phyloP scores from a whole-genome alignment of 305 asterid species.

The Fraxinus latifolia region DNA sequence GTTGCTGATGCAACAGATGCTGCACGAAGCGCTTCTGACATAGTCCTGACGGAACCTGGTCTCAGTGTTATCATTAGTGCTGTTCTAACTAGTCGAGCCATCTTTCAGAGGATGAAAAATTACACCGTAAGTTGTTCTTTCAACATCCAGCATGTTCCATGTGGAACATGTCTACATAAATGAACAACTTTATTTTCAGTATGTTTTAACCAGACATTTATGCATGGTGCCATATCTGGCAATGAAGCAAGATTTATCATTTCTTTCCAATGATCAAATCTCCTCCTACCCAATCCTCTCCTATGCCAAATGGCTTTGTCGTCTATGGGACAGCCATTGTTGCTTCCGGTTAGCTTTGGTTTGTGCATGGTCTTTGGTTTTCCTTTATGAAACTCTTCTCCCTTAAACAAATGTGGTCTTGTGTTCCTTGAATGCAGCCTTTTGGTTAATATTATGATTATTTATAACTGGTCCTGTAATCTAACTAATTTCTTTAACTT shows the following conservation, averaged over 20 bases:
- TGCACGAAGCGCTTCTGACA: slow-evolving; percentile 78
- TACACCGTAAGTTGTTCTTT: slow-evolving; percentile 49
- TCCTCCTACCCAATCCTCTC: not conserved
- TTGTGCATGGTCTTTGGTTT: not conserved
- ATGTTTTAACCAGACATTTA: not conserved
- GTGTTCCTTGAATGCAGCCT: not conserved
- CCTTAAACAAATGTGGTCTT: not conserved
- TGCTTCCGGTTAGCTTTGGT: not conserved
- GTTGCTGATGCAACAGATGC: slow-evolving; percentile 85
- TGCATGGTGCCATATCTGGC: not conserved
- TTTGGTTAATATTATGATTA: not conserved
- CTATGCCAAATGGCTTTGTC: not conserved
- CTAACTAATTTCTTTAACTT: slow-evolving; percentile 28
- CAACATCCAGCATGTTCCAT: not conserved
- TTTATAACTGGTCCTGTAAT: slow-evolving; percentile 2
- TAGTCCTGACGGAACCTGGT: slow-evolving; percentile 83
- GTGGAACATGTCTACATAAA: not conserved
- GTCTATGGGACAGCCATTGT: not conserved
- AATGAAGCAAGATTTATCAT: not conserved
- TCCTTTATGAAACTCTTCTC: not conserved
- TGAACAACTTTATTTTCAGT: not conserved
- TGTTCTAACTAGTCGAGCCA: slow-evolving; percentile 77
- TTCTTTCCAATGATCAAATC: not conserved
- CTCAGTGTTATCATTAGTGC: slow-evolving; percentile 85
- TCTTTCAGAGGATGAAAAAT: slow-evolving; percentile 78